Evolutionary conservation across 2,329 filamentous ascomycete genomes (phyloP).

Genomic region (Apiospora koreana): DNA sequence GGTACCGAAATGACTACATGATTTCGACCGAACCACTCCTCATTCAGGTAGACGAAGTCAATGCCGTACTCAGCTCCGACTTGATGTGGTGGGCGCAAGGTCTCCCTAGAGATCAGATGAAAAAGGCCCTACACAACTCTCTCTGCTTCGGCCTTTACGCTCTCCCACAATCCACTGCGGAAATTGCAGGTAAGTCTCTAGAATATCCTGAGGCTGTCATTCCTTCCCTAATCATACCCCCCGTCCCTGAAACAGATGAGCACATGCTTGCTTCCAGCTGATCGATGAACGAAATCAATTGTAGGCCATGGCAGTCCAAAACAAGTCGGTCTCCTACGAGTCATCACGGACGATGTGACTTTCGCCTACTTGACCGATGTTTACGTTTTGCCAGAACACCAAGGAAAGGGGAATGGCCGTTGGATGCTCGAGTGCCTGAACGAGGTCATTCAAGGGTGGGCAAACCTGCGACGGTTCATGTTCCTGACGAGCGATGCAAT

Average conservation of each 20-base stretch:
- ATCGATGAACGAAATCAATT: background rate
- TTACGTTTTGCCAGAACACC: constrained; percentile 51
- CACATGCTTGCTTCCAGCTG: background rate
- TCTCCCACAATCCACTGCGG: constrained; percentile 32
- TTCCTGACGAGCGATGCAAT: constrained; percentile 47
- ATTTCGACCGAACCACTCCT: constrained; percentile 61
- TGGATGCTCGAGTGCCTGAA: constrained; percentile 55
- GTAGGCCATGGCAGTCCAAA: constrained; percentile 14
- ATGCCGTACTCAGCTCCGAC: constrained; percentile 56
- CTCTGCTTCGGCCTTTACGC: constrained; percentile 61
- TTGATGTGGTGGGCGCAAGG: constrained; percentile 62
- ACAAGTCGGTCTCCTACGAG: constrained; percentile 57
- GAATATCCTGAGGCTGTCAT: background rate
- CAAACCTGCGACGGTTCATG: constrained; percentile 57
- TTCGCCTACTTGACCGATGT: constrained; percentile 67
- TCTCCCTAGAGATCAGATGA: constrained; percentile 48
- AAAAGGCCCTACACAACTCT: constrained; percentile 56
- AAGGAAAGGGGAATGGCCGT: constrained; percentile 52
- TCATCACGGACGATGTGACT: constrained; percentile 71
- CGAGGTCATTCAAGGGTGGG: constrained; percentile 48
- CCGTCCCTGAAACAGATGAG: background rate
- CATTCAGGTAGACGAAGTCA: constrained; percentile 55
- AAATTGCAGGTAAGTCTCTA: constrained; percentile 31
- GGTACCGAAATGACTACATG: constrained; percentile 57
- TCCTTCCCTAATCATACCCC: too few relatives aligned